A percentile compares a stretch with the other conserved stretches of the same genome.
These are phyloP conservation scores for Wallacemonas sp. DNA, from an alignment of 208 protist genomes.

Conservation along the genomic window DNA sequence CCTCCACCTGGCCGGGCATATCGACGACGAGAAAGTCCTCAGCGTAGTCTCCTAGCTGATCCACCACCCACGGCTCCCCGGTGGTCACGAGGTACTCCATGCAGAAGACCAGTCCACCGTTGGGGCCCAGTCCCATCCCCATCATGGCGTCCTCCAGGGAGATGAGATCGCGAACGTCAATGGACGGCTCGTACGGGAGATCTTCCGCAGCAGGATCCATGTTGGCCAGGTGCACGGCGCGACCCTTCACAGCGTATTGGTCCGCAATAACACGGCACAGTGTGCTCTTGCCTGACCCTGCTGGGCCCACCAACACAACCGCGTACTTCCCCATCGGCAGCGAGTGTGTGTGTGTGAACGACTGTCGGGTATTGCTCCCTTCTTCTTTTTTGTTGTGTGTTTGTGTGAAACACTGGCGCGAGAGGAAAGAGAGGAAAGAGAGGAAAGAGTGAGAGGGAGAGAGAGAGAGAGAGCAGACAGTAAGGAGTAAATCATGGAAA, in stretches of 20 bases:
- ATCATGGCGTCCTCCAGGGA: constrained; percentile 93
- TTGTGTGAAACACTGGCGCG: background rate
- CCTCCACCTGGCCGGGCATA: constrained; percentile 99
- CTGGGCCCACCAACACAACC: constrained; percentile 89
- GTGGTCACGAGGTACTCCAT: constrained; percentile 97
- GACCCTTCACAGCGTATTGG: constrained; percentile 80
- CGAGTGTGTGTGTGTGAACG: background rate
- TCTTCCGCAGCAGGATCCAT: constrained; percentile 98
- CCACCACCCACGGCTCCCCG: constrained; percentile 93
- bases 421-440: background rate
- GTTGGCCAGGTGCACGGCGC: constrained; percentile 96
- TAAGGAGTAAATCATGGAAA: no score
- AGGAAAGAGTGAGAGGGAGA: background rate
- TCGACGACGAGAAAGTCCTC: constrained; percentile 99
- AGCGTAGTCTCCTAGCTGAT: constrained; percentile 92
- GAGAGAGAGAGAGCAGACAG: background rate
- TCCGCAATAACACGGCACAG: constrained; percentile 81
- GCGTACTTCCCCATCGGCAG: constrained; percentile 88
- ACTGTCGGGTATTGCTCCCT: constrained; percentile 3
- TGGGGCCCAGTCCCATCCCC: constrained; percentile 95
- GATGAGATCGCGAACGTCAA: constrained; percentile 96
- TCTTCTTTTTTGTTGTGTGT: constrained; percentile 6
- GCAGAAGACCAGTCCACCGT: constrained; percentile 98
- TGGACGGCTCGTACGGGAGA: constrained; percentile 82
- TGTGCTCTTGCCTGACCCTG: constrained; percentile 92